A percentile compares a stretch with the other conserved stretches of the same genome.
Conservation (phyloP, 768 basidiomycete genomes). For the Amanita polypyramis region DNA sequence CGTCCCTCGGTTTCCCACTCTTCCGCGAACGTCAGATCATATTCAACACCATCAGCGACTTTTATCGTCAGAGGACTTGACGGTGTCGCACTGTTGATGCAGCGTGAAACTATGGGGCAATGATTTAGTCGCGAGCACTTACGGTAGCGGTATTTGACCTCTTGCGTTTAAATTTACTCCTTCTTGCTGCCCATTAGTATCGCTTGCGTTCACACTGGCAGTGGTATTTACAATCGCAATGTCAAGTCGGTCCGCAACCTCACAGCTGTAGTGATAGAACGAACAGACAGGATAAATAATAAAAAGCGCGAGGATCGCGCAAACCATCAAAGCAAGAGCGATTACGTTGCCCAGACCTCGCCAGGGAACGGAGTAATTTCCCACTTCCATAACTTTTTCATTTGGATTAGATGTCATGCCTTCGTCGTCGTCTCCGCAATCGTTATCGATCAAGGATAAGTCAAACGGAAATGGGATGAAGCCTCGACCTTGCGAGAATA, state of each 20-base stretch:
- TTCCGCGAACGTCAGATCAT: conserved; percentile 49
- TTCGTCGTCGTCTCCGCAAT: conserved; percentile 35
- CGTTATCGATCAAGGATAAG: conserved; percentile 28
- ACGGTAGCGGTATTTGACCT: not conserved
- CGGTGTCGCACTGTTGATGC: conserved; percentile 12
- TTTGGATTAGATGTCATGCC: conserved; percentile 51
- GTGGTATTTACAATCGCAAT: conserved; percentile 46
- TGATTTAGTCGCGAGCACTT: too few relatives aligned
- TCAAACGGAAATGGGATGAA: conserved; percentile 61
- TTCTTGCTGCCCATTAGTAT: conserved; percentile 42
- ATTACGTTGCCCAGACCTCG: conserved; percentile 47
- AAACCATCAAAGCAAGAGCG: conserved; percentile 48
- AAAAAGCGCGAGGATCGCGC: conserved; percentile 56
- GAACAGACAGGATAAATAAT: conserved; percentile 62
- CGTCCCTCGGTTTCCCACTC: conserved; percentile 51
- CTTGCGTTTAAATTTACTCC: not conserved
- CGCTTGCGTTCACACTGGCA: too few relatives aligned
- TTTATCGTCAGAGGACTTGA: conserved; percentile 4
- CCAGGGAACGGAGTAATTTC: conserved; percentile 13
- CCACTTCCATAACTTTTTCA: conserved; percentile 13
- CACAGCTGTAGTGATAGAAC: conserved; percentile 27
- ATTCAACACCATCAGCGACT: conserved; percentile 42
- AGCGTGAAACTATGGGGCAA: not conserved
- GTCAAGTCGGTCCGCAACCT: conserved; percentile 21
- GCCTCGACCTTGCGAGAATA: conserved; percentile 14